Evolutionary conservation across 148 eudicot species (phyloP), one percentile per base, ranked within the genome.

Genomic region (Bassia scoparia): DNA sequence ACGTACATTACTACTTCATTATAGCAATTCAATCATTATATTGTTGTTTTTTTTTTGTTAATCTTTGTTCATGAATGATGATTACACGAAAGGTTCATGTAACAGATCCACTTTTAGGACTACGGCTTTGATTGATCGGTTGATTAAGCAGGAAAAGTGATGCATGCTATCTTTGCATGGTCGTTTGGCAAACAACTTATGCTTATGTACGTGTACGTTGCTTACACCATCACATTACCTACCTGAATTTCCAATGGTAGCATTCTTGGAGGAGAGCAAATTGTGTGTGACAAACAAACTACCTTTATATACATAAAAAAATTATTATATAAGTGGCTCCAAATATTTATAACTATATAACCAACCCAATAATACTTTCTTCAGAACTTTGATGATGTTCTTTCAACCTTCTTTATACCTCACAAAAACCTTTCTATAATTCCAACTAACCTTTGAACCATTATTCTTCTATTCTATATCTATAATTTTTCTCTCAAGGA

Each of bases 211-310:
- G 15, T 48, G 16, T 52, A 16, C 20, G 43, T n/a, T 31, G 63
- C 11, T 35, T 33, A 29, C 69, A 64, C 68, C 44, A 49, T 63
- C 33, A 73, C 49, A 66, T 66, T 6, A 66, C 69, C 69, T 63
- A 73, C 60, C 76, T 34, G 18, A 35, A 74, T 64, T 50, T 44
- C 70, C 53, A 1, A 52, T 41, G 16, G 59, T 67, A 62, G 62
- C 52, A 68, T 67, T 44, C 43, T 56, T 72, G 76, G 31, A 72
- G 65, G 52, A 67, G 44, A 78, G 71, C 80, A 77, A 16, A 24
- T 65, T 65, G 16, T 66, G 80, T 58, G 71, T 78, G 80, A 78
- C 76, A 67, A 72, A 66, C 31, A 33, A 35, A 61, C 53, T 44
- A 66, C 11, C 46, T 18, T n/a, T n/a, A 12, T 66, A 4, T 4